A percentile compares a stretch with the other conserved stretches of the same genome.
Conservation (phyloP, 805 yeast species). For the Metschnikowia borealis region DNA sequence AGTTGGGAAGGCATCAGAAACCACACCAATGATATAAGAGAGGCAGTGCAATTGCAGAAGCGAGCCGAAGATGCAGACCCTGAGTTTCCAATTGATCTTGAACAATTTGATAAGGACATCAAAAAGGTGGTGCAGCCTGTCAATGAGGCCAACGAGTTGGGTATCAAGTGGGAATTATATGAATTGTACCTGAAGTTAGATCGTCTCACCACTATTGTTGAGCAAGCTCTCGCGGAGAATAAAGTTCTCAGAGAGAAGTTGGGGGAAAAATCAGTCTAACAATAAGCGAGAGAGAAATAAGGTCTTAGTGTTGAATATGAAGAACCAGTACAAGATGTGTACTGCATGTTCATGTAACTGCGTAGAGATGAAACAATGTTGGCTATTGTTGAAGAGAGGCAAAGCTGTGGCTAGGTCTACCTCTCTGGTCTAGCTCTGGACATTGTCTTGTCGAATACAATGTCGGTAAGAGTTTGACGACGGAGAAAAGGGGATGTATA, state of each 20-base stretch:
- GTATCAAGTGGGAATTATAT: constrained; percentile 63
- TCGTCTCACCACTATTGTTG: constrained; percentile 38
- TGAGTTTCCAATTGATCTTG: constrained; percentile 50
- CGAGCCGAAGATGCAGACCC: constrained; percentile 69
- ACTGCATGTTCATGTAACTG: too few species aligned
- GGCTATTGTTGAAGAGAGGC: background rate
- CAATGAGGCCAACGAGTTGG: constrained; percentile 47
- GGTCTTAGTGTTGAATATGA: too few species aligned
- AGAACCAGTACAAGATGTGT: too few species aligned
- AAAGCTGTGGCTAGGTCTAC: background rate
- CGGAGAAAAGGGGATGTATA: too few species aligned
- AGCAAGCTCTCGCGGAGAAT: constrained; percentile 35
- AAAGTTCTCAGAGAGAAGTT: constrained; percentile 16
- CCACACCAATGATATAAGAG: constrained; percentile 34
- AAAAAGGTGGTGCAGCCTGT: constrained; percentile 56
- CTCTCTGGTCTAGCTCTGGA: too few species aligned
- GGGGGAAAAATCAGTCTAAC: background rate
- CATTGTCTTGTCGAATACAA: too few species aligned
- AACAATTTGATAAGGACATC: constrained; percentile 49
- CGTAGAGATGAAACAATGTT: too few species aligned
- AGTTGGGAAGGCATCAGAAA: constrained; percentile 39
- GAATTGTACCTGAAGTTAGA: constrained; percentile 52
- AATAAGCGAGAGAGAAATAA: too few species aligned
- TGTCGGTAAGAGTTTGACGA: too few species aligned
- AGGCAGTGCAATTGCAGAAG: constrained; percentile 46